phyloP scores from a whole-genome alignment of 179 eudicot genomes.

The Carnegiea gigantea region DNA sequence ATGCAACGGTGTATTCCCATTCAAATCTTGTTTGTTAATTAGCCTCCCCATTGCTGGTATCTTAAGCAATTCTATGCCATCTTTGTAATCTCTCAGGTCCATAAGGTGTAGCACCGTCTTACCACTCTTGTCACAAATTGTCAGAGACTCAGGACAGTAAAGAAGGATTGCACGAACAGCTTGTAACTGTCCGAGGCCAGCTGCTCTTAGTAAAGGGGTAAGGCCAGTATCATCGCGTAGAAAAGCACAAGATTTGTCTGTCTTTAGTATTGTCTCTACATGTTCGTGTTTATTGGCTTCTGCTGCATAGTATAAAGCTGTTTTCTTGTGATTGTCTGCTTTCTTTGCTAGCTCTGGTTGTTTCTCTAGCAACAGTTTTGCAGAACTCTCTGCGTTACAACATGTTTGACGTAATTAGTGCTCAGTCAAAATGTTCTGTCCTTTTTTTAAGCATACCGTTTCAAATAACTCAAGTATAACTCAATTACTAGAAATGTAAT shows the following conservation, averaged over 20 bases:
- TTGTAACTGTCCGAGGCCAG: constrained; percentile 34
- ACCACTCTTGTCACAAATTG: constrained; percentile 31
- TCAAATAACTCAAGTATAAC: too few species aligned
- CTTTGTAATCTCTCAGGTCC: constrained; percentile 28
- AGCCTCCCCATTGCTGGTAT: constrained; percentile 28
- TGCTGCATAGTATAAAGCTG: constrained; percentile 47
- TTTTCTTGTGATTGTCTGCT: constrained; percentile 38
- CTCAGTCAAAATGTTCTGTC: background rate
- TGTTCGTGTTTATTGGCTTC: constrained; percentile 35
- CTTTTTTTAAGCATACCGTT: too few species aligned
- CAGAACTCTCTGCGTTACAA: constrained; percentile 32
- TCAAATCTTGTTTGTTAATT: constrained; percentile 33
- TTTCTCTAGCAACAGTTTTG: constrained; percentile 33
- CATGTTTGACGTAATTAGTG: constrained; percentile 9
- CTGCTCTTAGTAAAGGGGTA: constrained; percentile 41
- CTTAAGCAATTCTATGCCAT: constrained; percentile 31
- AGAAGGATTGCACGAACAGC: constrained; percentile 38
- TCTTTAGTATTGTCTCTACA: constrained; percentile 31
- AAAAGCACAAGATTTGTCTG: constrained; percentile 39
- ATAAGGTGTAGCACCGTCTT: constrained; percentile 37
- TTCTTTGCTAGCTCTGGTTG: constrained; percentile 39
- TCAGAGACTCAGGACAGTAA: constrained; percentile 38
- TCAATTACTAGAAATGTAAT: too few species aligned
- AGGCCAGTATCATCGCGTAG: constrained; percentile 40
- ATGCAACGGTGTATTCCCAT: constrained; percentile 49